phyloP scores from a whole-genome alignment of 1,139 yeast genomes.

The Scheffersomyces illinoinensis region DNA sequence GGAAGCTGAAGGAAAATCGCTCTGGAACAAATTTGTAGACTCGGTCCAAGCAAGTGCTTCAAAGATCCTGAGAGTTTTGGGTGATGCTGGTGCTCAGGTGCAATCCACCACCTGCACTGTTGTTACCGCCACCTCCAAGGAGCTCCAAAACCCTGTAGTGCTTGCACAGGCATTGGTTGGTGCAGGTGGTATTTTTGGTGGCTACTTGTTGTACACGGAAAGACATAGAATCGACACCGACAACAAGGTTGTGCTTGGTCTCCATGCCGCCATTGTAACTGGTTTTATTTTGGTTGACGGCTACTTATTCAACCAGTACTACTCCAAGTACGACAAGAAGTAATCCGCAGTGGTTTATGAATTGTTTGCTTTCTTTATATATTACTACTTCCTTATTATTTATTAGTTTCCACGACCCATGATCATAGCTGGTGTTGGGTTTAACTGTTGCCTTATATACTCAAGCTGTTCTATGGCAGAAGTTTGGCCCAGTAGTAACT shows the following conservation, averaged over 20 bases:
- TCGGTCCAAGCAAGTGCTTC: slow-evolving; percentile 9
- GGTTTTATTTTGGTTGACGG: slow-evolving; percentile 59
- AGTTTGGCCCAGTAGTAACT: not conserved
- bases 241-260: slow-evolving; percentile 48
- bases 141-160: slow-evolving; percentile 65
- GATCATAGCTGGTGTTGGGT: not conserved
- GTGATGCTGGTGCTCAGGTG: slow-evolving; percentile 3
- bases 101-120: slow-evolving; percentile 1
- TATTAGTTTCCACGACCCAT: not conserved
- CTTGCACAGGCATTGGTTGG: slow-evolving; percentile 54
- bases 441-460: not conserved
- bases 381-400: too few species aligned
- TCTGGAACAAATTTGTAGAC: slow-evolving; percentile 18
- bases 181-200: slow-evolving; percentile 50
- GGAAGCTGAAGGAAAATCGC: slow-evolving; percentile 25
- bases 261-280: slow-evolving; percentile 55
- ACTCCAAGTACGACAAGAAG: slow-evolving; percentile 50
- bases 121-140: slow-evolving; percentile 16
- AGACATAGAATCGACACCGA: slow-evolving; percentile 51
- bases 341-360: slow-evolving; percentile 14
- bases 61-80: slow-evolving; percentile 10
- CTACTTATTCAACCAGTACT: slow-evolving; percentile 51
- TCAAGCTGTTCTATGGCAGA: not conserved
- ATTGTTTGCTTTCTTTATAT: not conserved
- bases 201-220: slow-evolving; percentile 53